These are phyloP conservation scores for Rhodotorula babjevae DNA, from an alignment of 768 basidiomycete genomes.

Conservation along the genomic window DNA sequence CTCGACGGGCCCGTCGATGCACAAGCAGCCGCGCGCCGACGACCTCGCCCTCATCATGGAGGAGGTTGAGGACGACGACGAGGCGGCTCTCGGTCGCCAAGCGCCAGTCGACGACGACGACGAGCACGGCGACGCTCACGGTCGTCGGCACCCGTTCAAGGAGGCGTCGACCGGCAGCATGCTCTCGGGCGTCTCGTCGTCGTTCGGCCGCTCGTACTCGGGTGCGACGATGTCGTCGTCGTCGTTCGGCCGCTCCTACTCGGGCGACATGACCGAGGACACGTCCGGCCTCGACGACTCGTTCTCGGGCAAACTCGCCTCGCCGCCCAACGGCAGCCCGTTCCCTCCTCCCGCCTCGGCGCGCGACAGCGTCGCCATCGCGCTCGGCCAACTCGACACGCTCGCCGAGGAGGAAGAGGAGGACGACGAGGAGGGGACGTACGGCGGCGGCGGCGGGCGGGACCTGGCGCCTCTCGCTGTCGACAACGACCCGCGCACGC, in stretches of 20 bases:
- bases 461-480: background rate
- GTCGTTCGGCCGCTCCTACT: conserved; percentile 29
- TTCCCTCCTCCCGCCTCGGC: conserved; percentile 7
- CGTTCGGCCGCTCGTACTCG: conserved; percentile 30
- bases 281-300: conserved; percentile 37
- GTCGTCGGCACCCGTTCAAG: conserved; percentile 10
- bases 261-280: conserved; percentile 39
- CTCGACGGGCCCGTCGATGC: background rate
- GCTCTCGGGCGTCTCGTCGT: conserved; percentile 21
- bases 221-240: conserved; percentile 25
- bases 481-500: background rate
- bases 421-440: background rate
- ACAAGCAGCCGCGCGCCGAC: conserved; percentile 10
- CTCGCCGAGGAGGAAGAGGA: conserved; percentile 40
- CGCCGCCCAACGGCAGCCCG: conserved; percentile 14
- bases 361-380: conserved; percentile 10
- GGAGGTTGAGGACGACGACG: conserved; percentile 13
- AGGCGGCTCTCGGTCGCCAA: too few species aligned
- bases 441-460: background rate
- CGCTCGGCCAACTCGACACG: conserved; percentile 31
- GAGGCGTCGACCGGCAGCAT: conserved; percentile 29
- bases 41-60: conserved; percentile 34
- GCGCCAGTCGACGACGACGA: conserved; percentile 4
- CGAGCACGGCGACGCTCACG: background rate
- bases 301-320: conserved; percentile 15